These are phyloP conservation scores for Lipomyces lipofer DNA, from an alignment of 805 yeast genomes.

Conservation along the genomic window DNA sequence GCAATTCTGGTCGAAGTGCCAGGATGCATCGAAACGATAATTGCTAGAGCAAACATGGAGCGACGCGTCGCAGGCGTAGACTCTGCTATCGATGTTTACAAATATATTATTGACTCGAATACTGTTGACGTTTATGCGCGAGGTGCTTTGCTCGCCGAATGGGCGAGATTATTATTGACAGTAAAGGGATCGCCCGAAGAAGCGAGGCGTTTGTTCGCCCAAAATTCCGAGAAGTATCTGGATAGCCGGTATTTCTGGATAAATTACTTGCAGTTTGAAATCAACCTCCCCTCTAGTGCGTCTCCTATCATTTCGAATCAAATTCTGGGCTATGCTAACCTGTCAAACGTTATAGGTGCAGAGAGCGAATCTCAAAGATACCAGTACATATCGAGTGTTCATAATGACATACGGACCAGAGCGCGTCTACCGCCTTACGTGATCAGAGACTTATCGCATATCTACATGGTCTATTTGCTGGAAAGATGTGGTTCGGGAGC, in stretches of 20 bases:
- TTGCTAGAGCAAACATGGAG: conserved; percentile 35
- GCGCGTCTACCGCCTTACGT: conserved; percentile 35
- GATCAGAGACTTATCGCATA: conserved; percentile 36
- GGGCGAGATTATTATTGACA: conserved; percentile 32
- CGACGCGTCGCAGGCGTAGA: conserved; percentile 28
- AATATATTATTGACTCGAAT: conserved; percentile 16
- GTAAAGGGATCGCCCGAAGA: conserved; percentile 29
- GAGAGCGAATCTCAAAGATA: conserved; percentile 15
- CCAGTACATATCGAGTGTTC: conserved; percentile 18
- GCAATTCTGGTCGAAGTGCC: conserved; percentile 37
- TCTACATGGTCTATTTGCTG: conserved; percentile 34
- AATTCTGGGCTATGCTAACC: background rate
- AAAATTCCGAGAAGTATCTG: conserved; percentile 27
- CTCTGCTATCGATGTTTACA: conserved; percentile 24
- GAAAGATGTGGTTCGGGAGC: conserved; percentile 29
- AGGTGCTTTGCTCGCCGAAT: conserved; percentile 33
- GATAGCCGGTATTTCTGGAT: conserved; percentile 38
- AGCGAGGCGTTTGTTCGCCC: conserved; percentile 34
- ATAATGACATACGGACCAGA: conserved; percentile 27
- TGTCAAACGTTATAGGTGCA: background rate
- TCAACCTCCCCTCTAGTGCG: conserved; percentile 31
- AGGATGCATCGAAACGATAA: conserved; percentile 36
- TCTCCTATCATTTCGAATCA: background rate
- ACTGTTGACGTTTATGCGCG: conserved; percentile 17
- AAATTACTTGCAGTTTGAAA: conserved; percentile 38